Evolutionary conservation across 2,329 filamentous ascomycete genomes (phyloP), one percentile per base, ranked within the genome.

Genomic region (Neurospora sp.): DNA sequence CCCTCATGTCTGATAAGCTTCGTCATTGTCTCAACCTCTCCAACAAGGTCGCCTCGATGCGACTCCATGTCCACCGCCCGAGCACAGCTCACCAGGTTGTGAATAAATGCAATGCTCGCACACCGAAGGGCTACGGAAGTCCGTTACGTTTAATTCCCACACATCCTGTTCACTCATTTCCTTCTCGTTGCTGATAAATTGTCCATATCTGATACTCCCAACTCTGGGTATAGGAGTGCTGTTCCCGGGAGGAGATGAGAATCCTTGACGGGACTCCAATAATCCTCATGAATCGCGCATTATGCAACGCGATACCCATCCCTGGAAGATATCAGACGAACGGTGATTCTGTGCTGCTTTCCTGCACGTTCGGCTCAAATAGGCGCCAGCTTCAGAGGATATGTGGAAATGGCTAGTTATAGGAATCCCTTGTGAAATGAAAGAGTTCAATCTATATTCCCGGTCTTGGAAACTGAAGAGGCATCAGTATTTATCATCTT

Each of bases 1-100:
- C 68, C 43, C 68, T 41, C 57, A 11, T 62, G 15, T 39, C 40
- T 67, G 68, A 72, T 73, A 69, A 73, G 69, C 72, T 70, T 73
- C 71, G 72, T 73, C 72, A 73, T 73, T 68, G 72, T 69, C 43
- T 19, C 37, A 66, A 69, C 36, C 66, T 62, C 23, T 8, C 52
- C 52, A 62, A 17, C 52, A 36, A 62, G 52, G 52, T 62, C 52
- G 52, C 52, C 52, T 62, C 12, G 52, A 62, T 62, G 28, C 28
- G 28, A 62, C 52, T 62, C 28, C 52, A 62, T 36, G 52, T 62
- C 28, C 52, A 33, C 52, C 52, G 28, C 52, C 28, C 52, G 8
- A 17, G 6, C 8, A 62, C 52, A 62, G 28, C 52, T 36, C 33
- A 36, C 33, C 33, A 33, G 28, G 28, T 33, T 33, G 28, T 33